Evolutionary conservation across 2,329 filamentous ascomycete genomes (phyloP).

Genomic region (Trichoderma koningiopsis): DNA sequence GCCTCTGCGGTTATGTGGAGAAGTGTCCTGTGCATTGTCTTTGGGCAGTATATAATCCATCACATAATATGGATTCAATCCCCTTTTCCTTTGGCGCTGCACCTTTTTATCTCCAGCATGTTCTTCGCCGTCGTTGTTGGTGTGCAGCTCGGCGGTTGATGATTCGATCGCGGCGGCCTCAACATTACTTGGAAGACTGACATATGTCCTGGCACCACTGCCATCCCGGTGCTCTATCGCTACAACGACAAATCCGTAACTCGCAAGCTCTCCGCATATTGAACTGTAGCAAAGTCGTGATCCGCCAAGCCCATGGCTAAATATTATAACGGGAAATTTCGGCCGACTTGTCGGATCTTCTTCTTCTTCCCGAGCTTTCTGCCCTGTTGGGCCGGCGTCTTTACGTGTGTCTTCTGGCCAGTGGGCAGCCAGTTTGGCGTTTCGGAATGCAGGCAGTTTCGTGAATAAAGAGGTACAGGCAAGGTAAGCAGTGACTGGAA

Average conservation of each 20-base stretch:
- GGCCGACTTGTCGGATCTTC: slow-evolving; percentile 38
- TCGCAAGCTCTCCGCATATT: slow-evolving; percentile 67
- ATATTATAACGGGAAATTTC: slow-evolving; percentile 63
- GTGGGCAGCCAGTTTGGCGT: slow-evolving; percentile 58
- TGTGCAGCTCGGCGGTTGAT: slow-evolving; percentile 34
- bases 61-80: slow-evolving; percentile 45
- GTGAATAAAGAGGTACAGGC: slow-evolving; percentile 63
- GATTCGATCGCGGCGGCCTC: slow-evolving; percentile 38
- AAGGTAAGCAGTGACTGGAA: slow-evolving; percentile 55
- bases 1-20: slow-evolving; percentile 58
- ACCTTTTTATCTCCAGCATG: slow-evolving; percentile 40
- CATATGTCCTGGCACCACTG: slow-evolving; percentile 60
- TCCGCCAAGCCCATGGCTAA: slow-evolving; percentile 67
- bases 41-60: slow-evolving; percentile 67
- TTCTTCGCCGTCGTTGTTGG: slow-evolving; percentile 29
- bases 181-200: slow-evolving; percentile 55
- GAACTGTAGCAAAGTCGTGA: slow-evolving; percentile 64
- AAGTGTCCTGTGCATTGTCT: slow-evolving; percentile 52
- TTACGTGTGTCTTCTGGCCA: slow-evolving; percentile 50
- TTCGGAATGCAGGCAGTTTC: slow-evolving; percentile 65
- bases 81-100: slow-evolving; percentile 33
- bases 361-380: slow-evolving; percentile 32
- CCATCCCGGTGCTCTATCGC: slow-evolving; percentile 68
- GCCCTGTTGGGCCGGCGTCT: slow-evolving; percentile 40
- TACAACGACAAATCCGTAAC: slow-evolving; percentile 66